phyloP scores from a whole-genome alignment of 805 yeast species.

The Cyberlindnera euphorbiae region DNA sequence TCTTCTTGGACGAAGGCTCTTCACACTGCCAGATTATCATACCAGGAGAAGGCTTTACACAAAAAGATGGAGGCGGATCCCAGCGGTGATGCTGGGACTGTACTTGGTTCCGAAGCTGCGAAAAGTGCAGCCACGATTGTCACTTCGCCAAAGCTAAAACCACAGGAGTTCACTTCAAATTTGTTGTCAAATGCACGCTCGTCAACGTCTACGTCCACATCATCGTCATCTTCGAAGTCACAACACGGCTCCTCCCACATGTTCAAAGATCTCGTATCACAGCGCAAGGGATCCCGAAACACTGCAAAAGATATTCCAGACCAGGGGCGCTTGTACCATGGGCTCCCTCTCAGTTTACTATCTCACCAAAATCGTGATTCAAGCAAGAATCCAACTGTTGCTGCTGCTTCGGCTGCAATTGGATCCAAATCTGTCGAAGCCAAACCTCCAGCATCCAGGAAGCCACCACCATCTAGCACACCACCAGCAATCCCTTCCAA shows the following conservation, averaged over 20 bases:
- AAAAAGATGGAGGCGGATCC: slow-evolving; percentile 25
- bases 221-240: slow-evolving; percentile 1
- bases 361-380: slow-evolving; percentile 1
- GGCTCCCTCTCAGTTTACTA: slow-evolving; percentile 25
- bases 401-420: slow-evolving; percentile 25
- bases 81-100: slow-evolving; percentile 29
- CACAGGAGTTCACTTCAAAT: slow-evolving; percentile 5
- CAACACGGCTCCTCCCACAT: slow-evolving; percentile 19
- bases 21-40: slow-evolving; percentile 43
- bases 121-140: slow-evolving; percentile 33
- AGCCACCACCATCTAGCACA: not conserved
- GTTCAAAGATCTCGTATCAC: slow-evolving; percentile 30
- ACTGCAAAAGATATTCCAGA: slow-evolving; percentile 25
- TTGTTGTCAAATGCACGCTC: not conserved
- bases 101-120: slow-evolving; percentile 32
- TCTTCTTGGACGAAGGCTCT: slow-evolving; percentile 54
- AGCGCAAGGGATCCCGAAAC: slow-evolving; percentile 19
- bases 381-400: slow-evolving; percentile 16
- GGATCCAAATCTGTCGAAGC: slow-evolving; percentile 4
- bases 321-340: slow-evolving; percentile 29
- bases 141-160: slow-evolving; percentile 10
- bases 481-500: not conserved
- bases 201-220: not conserved
- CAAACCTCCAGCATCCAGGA: not conserved
- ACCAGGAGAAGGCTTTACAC: slow-evolving; percentile 39